Percentiles rank a stretch among this genome's conserved stretches.
phyloP scores from a whole-genome alignment of 2,329 filamentous ascomycete genomes.

The Aspergillus caelatus region DNA sequence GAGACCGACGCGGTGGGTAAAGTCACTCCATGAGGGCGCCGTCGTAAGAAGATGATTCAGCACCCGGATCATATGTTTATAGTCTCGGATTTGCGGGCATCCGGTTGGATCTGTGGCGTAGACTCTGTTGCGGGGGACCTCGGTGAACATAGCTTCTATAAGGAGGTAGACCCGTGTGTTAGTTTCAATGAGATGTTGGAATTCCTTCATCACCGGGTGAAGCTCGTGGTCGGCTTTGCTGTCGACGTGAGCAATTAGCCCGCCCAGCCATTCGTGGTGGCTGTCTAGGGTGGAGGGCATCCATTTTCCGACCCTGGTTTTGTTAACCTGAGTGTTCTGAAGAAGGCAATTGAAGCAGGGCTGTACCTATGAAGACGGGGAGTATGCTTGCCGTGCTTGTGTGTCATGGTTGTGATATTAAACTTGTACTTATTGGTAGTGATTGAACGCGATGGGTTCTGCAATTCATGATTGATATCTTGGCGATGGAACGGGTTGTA shows the following conservation, averaged over 20 bases:
- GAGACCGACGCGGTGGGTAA: constrained; percentile 42
- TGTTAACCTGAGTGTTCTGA: background rate
- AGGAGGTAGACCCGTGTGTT: constrained; percentile 68
- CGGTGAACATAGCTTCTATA: constrained; percentile 68
- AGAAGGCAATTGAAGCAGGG: background rate
- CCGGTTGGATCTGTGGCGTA: constrained; percentile 67
- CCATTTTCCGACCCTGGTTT: constrained; percentile 60
- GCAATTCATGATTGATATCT: background rate
- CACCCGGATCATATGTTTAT: constrained; percentile 66
- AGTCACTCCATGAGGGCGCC: constrained; percentile 36
- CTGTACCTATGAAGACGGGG: background rate
- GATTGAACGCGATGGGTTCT: background rate
- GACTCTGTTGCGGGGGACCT: constrained; percentile 63
- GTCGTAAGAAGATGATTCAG: constrained; percentile 58
- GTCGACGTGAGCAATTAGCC: constrained; percentile 59
- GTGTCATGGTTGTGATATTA: background rate
- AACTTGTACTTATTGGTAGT: background rate
- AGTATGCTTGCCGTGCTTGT: background rate
- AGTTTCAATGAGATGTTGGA: constrained; percentile 66
- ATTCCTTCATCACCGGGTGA: constrained; percentile 64
- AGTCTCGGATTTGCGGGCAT: constrained; percentile 65
- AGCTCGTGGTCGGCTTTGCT: constrained; percentile 51
- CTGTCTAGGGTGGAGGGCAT: constrained; percentile 65
- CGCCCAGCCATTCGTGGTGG: constrained; percentile 65
- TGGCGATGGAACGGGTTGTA: background rate